phyloP scores from a whole-genome alignment of 23 red algal species.

The Rhodosorus marinus region DNA sequence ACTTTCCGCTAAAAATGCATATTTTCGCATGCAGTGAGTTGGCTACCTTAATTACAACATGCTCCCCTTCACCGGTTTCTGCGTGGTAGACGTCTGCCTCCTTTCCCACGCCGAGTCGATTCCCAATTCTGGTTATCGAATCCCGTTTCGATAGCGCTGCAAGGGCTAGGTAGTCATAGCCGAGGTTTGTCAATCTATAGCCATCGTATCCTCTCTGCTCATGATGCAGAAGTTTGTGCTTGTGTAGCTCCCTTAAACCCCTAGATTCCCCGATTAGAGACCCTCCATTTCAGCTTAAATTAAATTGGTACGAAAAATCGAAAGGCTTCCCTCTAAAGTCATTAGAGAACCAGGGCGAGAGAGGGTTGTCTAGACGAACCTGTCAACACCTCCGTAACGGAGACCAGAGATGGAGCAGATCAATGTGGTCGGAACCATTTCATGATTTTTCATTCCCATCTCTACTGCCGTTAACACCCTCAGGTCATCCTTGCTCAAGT shows the following conservation, averaged over 20 bases:
- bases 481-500: slow-evolving; percentile 57
- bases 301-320: no score
- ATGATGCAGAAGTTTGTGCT: slow-evolving; percentile 79
- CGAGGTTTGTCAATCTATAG: slow-evolving; percentile 77
- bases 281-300: no score
- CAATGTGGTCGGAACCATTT: slow-evolving; percentile 66
- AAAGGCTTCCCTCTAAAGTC: no score
- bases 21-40: no score
- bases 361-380: slow-evolving; percentile 13
- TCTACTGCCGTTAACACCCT: slow-evolving; percentile 84
- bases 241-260: no score
- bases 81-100: slow-evolving; percentile 65
- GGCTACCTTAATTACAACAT: slow-evolving; percentile 77
- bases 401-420: slow-evolving; percentile 42
- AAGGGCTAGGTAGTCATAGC: slow-evolving; percentile 90
- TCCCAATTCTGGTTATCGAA: slow-evolving; percentile 37
- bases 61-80: background rate
- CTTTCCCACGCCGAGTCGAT: slow-evolving; percentile 79
- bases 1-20: no score
- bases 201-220: slow-evolving; percentile 55
- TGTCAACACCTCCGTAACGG: slow-evolving; percentile 29
- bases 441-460: slow-evolving; percentile 98
- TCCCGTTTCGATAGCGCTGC: slow-evolving; percentile 53
- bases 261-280: no score
- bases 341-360: no score